These are phyloP conservation scores for Thielaviopsis ethacetica DNA, from an alignment of 2,329 filamentous ascomycete genomes.

Conservation along the genomic window DNA sequence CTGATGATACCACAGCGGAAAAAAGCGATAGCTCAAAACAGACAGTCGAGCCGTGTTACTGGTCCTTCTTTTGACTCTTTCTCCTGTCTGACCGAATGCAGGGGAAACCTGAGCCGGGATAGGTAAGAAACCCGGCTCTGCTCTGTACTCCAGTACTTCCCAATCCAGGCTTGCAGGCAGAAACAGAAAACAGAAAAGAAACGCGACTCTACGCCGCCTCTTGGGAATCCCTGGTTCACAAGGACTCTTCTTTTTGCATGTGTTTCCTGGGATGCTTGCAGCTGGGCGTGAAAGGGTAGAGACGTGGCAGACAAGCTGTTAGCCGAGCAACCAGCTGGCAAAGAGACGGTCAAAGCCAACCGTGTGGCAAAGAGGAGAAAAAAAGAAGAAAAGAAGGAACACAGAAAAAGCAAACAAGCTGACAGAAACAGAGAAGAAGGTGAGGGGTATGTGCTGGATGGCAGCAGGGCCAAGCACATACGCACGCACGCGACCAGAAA, in stretches of 20 bases:
- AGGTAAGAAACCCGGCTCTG: background rate
- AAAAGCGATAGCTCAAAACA: background rate
- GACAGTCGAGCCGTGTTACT: background rate
- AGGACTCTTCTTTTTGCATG: background rate
- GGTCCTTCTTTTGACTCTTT: background rate
- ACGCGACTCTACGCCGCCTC: background rate
- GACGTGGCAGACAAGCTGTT: slow-evolving; percentile 1
- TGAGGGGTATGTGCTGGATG: background rate
- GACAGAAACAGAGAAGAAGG: background rate
- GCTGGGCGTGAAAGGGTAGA: background rate
- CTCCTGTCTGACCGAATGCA: background rate
- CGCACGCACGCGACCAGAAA: background rate
- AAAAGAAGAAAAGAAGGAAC: background rate
- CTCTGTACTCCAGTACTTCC: too few relatives aligned
- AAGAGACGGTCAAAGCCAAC: background rate
- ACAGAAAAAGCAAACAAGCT: background rate
- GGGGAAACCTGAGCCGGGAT: background rate
- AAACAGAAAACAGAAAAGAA: background rate
- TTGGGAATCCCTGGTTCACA: background rate
- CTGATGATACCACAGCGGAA: background rate
- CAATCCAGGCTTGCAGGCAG: background rate
- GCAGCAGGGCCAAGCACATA: background rate
- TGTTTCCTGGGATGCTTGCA: background rate
- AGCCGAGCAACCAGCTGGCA: background rate
- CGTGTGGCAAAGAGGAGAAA: background rate